These are phyloP conservation scores for Geranium incanum DNA, from an alignment of 441 rosid genomes.

Conservation along the genomic window DNA sequence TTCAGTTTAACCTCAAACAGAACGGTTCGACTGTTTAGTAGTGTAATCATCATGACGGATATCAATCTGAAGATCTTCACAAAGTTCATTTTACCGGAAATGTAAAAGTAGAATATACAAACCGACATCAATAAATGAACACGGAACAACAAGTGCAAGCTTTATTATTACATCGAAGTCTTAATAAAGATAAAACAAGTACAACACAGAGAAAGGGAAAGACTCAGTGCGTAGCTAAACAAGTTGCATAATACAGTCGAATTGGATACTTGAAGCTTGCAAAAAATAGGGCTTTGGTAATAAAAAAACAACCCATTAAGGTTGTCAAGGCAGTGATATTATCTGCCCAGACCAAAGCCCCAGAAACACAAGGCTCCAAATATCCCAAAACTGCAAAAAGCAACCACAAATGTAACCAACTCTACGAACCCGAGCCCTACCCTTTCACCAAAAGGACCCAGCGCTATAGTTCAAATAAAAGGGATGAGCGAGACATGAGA, in stretches of 20 bases:
- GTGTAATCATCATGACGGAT: too few relatives aligned
- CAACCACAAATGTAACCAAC: neutral
- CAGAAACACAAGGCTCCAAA: neutral
- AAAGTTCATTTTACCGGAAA: too few relatives aligned
- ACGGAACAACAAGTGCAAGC: too few relatives aligned
- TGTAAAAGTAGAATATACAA: too few relatives aligned
- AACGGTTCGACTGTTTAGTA: too few relatives aligned
- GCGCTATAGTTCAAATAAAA: too few relatives aligned
- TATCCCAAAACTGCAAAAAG: neutral
- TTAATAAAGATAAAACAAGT: neutral
- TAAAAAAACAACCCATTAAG: neutral
- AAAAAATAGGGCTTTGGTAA: constrained; percentile 3
- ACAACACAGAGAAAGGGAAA: neutral
- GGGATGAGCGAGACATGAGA: neutral
- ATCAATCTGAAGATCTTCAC: too few relatives aligned
- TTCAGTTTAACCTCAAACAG: too few relatives aligned
- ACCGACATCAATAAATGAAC: too few relatives aligned
- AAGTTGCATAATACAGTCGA: constrained; percentile 1
- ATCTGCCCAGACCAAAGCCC: neutral
- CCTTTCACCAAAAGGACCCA: neutral
- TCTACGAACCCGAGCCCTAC: neutral
- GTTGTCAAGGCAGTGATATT: neutral
- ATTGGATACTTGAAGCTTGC: neutral
- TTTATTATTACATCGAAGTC: neutral
- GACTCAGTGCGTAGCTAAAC: neutral